phyloP scores from a whole-genome alignment of 768 basidiomycete genomes.

The Glaciozyma martinii region DNA sequence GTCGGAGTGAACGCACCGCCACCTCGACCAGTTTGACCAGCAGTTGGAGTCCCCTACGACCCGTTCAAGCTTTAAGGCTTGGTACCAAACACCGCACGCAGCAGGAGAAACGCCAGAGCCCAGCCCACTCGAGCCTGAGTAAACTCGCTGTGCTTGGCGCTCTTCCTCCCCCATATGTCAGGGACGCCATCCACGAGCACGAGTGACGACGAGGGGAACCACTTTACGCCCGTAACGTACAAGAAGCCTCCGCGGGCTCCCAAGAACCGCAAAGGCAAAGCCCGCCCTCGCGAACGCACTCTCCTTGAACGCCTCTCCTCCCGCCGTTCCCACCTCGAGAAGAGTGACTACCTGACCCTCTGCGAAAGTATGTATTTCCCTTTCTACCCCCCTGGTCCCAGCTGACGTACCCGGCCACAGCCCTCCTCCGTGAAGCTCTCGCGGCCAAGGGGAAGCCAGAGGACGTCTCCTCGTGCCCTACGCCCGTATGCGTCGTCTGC shows the following conservation, averaged over 20 bases:
- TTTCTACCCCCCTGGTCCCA: not conserved
- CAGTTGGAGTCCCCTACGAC: too few relatives aligned
- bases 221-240: constrained; percentile 21
- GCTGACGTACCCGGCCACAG: not conserved
- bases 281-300: constrained; percentile 8
- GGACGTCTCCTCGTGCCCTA: not conserved
- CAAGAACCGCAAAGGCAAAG: constrained; percentile 16
- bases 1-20: too few relatives aligned
- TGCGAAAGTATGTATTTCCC: constrained; percentile 12
- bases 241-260: constrained; percentile 9
- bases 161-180: too few relatives aligned
- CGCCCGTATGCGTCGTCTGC: constrained; percentile 16
- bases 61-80: too few relatives aligned
- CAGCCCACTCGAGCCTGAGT: too few relatives aligned
- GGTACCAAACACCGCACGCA: too few relatives aligned
- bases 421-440: constrained; percentile 6
- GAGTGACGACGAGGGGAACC: constrained; percentile 9
- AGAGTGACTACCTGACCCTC: not conserved
- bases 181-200: too few relatives aligned
- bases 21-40: too few relatives aligned
- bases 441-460: not conserved
- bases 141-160: too few relatives aligned
- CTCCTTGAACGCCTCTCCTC: constrained; percentile 13
- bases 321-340: not conserved
- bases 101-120: too few relatives aligned